phyloP scores from a whole-genome alignment of 208 protist species.

The Acanthamoeba sp. region DNA sequence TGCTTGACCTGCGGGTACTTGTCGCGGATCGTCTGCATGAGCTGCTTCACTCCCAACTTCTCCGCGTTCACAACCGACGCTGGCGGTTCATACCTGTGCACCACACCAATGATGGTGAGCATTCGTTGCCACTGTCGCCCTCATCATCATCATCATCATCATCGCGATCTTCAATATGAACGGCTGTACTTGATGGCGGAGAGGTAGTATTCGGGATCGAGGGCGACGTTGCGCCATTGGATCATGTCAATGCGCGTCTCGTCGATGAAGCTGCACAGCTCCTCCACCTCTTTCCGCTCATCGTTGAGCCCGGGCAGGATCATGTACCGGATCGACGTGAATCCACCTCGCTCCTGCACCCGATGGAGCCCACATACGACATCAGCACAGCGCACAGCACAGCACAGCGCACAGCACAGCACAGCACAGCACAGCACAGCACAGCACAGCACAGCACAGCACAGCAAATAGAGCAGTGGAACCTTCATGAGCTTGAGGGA shows the following conservation, averaged over 20 bases:
- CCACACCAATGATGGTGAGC: too few relatives aligned
- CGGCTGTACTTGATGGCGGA: not conserved
- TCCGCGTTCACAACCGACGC: slow-evolving; percentile 1
- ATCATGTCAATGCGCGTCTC: slow-evolving; percentile 23
- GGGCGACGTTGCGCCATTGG: slow-evolving; percentile 32
- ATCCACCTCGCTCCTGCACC: not conserved
- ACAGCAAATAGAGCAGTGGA: too few relatives aligned
- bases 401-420: too few relatives aligned
- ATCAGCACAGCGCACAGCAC: too few relatives aligned
- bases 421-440: too few relatives aligned
- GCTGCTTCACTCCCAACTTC: slow-evolving; percentile 49
- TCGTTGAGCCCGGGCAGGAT: slow-evolving; percentile 19
- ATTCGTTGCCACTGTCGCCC: too few relatives aligned
- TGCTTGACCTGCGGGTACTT: not conserved
- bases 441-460: too few relatives aligned
- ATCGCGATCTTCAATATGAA: too few relatives aligned
- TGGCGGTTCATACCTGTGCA: slow-evolving; percentile 25
- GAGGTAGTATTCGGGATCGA: slow-evolving; percentile 53
- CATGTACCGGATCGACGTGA: slow-evolving; percentile 12
- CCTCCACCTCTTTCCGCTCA: slow-evolving; percentile 11
- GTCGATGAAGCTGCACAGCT: slow-evolving; percentile 40
- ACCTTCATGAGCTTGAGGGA: slow-evolving; percentile 52
- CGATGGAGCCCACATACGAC: not conserved
- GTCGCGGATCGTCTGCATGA: not conserved
- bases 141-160: too few relatives aligned